Evolutionary conservation across 106 monocot species (phyloP).

Genomic region (Dioscorea zingiberensis): DNA sequence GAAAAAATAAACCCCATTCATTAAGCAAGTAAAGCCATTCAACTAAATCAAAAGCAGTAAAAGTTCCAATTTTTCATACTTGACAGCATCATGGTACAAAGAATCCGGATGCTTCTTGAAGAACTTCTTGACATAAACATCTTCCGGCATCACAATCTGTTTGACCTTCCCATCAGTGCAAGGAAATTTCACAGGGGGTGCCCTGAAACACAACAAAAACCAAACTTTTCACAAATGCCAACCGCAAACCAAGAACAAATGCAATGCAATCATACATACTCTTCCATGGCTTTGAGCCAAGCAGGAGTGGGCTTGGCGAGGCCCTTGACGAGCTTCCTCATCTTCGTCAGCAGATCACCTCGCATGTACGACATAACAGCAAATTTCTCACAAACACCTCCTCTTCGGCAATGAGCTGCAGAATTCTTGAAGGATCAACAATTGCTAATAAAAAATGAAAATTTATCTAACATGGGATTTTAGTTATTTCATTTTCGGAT

Average conservation of each 20-base stretch:
- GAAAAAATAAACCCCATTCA: too few relatives aligned
- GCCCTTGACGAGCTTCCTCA: slow-evolving; percentile 86
- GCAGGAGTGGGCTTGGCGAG: slow-evolving; percentile 49
- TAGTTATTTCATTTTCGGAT: too few relatives aligned
- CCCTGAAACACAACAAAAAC: slow-evolving; percentile 20
- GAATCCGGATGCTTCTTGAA: slow-evolving; percentile 60
- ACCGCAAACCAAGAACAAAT: not conserved
- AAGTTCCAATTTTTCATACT: slow-evolving; percentile 15
- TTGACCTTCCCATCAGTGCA: slow-evolving; percentile 45
- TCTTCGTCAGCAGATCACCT: slow-evolving; percentile 74
- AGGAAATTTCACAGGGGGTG: slow-evolving; percentile 53
- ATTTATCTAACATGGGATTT: too few relatives aligned
- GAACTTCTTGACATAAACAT: slow-evolving; percentile 63
- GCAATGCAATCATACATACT: slow-evolving; percentile 18
- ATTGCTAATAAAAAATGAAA: too few relatives aligned
- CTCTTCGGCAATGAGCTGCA: not conserved
- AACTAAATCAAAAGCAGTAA: too few relatives aligned
- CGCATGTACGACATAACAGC: slow-evolving; percentile 72
- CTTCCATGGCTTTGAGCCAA: slow-evolving; percentile 94
- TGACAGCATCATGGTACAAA: slow-evolving; percentile 33
- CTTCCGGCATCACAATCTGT: slow-evolving; percentile 50
- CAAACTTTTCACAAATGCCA: not conserved
- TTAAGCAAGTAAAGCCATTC: too few relatives aligned
- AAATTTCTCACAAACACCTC: not conserved
- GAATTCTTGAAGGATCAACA: too few relatives aligned